Conservation (phyloP, 768 basidiomycete species). For the Serendipita sp. region DNA sequence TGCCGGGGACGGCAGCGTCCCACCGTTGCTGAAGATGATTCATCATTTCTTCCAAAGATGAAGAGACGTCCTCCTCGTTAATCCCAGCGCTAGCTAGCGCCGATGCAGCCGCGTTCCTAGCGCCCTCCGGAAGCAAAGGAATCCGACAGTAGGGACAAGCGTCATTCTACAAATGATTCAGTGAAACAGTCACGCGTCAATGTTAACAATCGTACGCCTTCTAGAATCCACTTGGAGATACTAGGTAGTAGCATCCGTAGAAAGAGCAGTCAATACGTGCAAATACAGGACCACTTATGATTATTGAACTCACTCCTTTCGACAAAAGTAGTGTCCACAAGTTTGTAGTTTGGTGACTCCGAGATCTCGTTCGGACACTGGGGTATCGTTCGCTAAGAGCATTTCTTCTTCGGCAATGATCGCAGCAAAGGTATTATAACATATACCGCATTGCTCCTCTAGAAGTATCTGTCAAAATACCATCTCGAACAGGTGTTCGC, state of each 20-base stretch:
- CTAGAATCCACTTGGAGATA: slow-evolving; percentile 5
- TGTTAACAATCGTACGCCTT: not conserved
- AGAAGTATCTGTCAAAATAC: not conserved
- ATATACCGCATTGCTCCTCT: slow-evolving; percentile 67
- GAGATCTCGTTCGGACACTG: slow-evolving; percentile 47
- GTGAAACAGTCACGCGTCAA: not conserved
- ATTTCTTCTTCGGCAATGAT: slow-evolving; percentile 60
- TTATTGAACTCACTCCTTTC: slow-evolving; percentile 4
- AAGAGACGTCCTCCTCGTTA: not conserved
- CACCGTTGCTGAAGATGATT: not conserved
- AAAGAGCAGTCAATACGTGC: not conserved
- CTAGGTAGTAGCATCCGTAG: not conserved
- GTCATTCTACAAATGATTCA: not conserved
- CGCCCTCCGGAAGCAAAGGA: not conserved
- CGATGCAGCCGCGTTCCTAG: not conserved
- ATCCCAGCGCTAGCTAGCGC: not conserved
- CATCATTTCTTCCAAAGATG: not conserved
- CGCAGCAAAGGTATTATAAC: slow-evolving; percentile 50
- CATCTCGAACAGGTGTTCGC: too few species aligned
- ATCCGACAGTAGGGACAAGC: not conserved
- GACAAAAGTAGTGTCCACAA: slow-evolving; percentile 27
- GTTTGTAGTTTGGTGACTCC: slow-evolving; percentile 53
- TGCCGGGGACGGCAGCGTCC: not conserved
- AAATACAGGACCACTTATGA: not conserved
- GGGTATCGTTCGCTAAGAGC: slow-evolving; percentile 61